Evolutionary conservation across 192 early-diverging fungal species (phyloP).

Genomic region (Linnemannia exigua): DNA sequence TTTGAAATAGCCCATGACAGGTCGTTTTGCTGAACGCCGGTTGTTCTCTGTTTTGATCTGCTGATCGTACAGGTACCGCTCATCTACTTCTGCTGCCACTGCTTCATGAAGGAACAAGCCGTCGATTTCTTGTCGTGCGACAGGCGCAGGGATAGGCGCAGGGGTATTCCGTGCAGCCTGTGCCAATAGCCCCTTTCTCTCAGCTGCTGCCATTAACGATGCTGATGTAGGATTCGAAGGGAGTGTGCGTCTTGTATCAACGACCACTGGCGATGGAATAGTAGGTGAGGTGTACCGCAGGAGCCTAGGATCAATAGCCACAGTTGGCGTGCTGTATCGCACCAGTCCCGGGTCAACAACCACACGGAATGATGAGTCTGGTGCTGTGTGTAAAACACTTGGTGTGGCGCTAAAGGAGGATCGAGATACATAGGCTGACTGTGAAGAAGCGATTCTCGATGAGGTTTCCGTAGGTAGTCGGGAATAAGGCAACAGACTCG

Average conservation of each 20-base stretch:
- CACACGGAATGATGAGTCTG: not conserved
- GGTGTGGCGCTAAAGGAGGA: not conserved
- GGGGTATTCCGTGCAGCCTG: not conserved
- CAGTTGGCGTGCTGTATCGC: constrained; percentile 1
- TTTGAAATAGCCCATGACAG: constrained; percentile 17
- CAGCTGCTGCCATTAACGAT: not conserved
- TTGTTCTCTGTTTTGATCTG: constrained; percentile 1
- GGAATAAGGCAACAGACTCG: constrained; percentile 3
- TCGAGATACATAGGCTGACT: constrained; percentile 9
- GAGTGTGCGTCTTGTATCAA: constrained; percentile 15
- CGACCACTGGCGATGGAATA: constrained; percentile 3
- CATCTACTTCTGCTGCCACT: constrained; percentile 4
- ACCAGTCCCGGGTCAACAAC: constrained; percentile 1
- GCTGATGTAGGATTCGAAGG: not conserved
- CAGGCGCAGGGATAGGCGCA: constrained; percentile 1
- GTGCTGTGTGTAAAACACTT: constrained; percentile 1
- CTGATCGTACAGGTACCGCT: constrained; percentile 11
- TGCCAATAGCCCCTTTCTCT: constrained; percentile 6
- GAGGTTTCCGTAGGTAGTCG: not conserved
- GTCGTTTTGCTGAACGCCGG: not conserved
- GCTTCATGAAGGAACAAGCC: constrained; percentile 15
- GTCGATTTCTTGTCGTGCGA: constrained; percentile 21
- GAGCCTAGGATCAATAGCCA: not conserved
- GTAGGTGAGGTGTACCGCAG: not conserved
- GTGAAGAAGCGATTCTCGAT: constrained; percentile 7